phyloP scores from a whole-genome alignment of 2,329 filamentous ascomycete species.

The Ophiostoma himal-ulmi region DNA sequence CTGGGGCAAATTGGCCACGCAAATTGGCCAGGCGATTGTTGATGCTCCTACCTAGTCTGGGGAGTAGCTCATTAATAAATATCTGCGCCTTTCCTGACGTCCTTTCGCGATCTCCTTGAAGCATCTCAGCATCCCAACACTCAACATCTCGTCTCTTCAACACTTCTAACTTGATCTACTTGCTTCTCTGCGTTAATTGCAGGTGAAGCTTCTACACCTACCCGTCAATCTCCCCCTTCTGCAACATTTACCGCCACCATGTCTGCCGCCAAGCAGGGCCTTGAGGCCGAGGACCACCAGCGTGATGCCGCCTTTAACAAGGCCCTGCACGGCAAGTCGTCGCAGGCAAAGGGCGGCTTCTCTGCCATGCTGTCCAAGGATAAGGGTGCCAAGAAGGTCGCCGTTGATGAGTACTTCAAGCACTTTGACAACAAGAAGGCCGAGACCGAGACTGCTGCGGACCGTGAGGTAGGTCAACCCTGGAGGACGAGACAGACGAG shows the following conservation, averaged over 20 bases:
- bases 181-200: background rate
- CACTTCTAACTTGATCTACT: background rate
- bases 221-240: background rate
- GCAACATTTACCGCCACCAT: background rate
- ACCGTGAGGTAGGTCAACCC: constrained; percentile 61
- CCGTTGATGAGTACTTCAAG: constrained; percentile 79
- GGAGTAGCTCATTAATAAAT: constrained; percentile 12
- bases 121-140: background rate
- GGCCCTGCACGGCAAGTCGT: constrained; percentile 71
- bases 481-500: background rate
- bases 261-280: constrained; percentile 31
- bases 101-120: background rate
- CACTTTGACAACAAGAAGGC: constrained; percentile 73
- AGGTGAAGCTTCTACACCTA: background rate
- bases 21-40: constrained; percentile 13
- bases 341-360: constrained; percentile 65
- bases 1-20: constrained; percentile 19
- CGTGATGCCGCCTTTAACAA: constrained; percentile 90
- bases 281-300: constrained; percentile 76
- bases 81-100: constrained; percentile 16
- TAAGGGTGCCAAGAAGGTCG: constrained; percentile 47
- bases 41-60: background rate
- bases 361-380: constrained; percentile 83
- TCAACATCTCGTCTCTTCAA: background rate
- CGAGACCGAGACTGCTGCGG: constrained; percentile 74